Conservation (phyloP, 345 rosid species). For the Hibiscus syriacus region DNA sequence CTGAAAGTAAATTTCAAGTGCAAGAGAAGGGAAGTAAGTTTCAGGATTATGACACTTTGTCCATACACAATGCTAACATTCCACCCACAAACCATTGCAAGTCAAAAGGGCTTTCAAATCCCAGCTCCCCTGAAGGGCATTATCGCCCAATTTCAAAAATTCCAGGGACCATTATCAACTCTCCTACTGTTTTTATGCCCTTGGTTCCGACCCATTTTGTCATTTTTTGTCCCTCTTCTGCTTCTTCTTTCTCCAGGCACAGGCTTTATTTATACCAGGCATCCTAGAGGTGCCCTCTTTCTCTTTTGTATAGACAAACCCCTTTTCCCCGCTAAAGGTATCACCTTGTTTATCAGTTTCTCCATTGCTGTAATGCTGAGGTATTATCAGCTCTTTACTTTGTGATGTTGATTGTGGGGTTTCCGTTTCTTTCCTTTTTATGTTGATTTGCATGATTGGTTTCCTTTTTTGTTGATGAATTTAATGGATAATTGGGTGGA, state of each 20-base stretch:
- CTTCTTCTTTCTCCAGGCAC: neutral
- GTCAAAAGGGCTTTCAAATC: constrained; percentile 1
- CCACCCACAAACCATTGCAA: constrained; percentile 7
- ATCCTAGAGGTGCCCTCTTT: neutral
- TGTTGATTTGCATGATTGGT: neutral
- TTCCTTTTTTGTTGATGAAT: too few relatives aligned
- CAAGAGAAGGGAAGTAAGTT: constrained; percentile 18
- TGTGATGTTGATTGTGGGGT: neutral
- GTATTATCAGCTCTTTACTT: constrained; percentile 11
- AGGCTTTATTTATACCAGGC: constrained; percentile 3
- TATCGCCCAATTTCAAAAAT: neutral
- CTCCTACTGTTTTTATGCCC: neutral
- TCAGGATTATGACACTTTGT: constrained; percentile 13
- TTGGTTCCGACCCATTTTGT: too few relatives aligned
- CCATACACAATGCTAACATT: neutral
- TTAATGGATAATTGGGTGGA: too few relatives aligned
- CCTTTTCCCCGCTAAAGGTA: neutral
- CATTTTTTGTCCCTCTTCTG: neutral
- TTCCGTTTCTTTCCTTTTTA: neutral
- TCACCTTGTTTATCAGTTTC: neutral
- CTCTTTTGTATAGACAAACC: neutral
- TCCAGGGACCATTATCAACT: neutral
- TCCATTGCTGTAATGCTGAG: constrained; percentile 22
- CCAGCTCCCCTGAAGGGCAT: neutral
- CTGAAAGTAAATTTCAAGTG: constrained; percentile 3